These are phyloP conservation scores for Botryotinia globosa DNA, from an alignment of 2,329 filamentous ascomycete species.

Conservation along the genomic window DNA sequence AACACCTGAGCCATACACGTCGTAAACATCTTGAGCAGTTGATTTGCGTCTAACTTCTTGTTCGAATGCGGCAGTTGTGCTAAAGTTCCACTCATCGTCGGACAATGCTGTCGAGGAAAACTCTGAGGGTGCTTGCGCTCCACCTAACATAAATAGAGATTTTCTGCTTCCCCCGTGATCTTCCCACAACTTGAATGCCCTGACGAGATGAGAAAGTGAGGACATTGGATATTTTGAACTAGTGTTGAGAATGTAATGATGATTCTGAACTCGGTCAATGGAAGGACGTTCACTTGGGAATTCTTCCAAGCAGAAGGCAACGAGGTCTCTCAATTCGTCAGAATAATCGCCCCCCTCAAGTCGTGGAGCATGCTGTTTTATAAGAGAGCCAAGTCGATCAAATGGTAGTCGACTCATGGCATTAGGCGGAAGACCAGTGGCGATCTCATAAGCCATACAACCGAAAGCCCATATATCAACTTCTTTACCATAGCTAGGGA, in stretches of 20 bases:
- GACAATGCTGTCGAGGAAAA: constrained; percentile 45
- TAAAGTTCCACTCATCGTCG: constrained; percentile 66
- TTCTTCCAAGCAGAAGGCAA: constrained; percentile 70
- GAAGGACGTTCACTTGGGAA: constrained; percentile 66
- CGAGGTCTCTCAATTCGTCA: constrained; percentile 62
- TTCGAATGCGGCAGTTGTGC: constrained; percentile 63
- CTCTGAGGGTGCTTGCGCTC: constrained; percentile 47
- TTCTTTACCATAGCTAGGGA: constrained; percentile 65
- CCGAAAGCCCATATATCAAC: constrained; percentile 86
- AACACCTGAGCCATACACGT: constrained; percentile 58
- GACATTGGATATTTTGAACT: constrained; percentile 61
- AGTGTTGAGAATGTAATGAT: constrained; percentile 66
- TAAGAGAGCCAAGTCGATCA: constrained; percentile 51
- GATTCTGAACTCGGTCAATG: constrained; percentile 66
- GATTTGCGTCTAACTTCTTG: constrained; percentile 51
- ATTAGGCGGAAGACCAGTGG: constrained; percentile 72
- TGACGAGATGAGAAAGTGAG: constrained; percentile 62
- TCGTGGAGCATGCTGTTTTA: constrained; percentile 62
- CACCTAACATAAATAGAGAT: constrained; percentile 59
- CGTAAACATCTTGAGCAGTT: constrained; percentile 57
- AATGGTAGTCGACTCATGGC: constrained; percentile 51
- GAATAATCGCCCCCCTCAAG: constrained; percentile 73
- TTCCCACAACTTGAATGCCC: constrained; percentile 74
- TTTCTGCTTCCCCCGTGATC: constrained; percentile 67
- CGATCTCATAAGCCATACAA: constrained; percentile 77